These are phyloP conservation scores for Yamadazyma songkhlaensis DNA, from an alignment of 1,139 yeast genomes.

Conservation along the genomic window DNA sequence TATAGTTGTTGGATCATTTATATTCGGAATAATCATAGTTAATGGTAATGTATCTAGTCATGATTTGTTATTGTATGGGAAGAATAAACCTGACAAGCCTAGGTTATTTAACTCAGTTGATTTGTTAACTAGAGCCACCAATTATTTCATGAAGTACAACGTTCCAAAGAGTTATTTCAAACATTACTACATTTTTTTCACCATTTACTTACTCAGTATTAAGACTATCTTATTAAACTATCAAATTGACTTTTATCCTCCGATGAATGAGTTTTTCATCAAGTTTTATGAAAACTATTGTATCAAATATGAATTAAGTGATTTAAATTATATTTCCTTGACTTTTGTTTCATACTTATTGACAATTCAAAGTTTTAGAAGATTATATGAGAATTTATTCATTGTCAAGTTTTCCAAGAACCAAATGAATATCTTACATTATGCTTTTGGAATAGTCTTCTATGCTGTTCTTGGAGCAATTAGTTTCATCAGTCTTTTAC, in stretches of 20 bases:
- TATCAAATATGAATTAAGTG: slow-evolving; percentile 8
- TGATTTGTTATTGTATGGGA: slow-evolving; percentile 14
- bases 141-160: slow-evolving; percentile 17
- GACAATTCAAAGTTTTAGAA: slow-evolving; percentile 58
- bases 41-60: slow-evolving; percentile 9
- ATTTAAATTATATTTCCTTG: slow-evolving; percentile 14
- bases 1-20: slow-evolving; percentile 3
- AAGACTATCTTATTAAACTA: slow-evolving; percentile 10
- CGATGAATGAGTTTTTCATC: slow-evolving; percentile 4
- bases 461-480: slow-evolving; percentile 38
- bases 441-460: slow-evolving; percentile 67
- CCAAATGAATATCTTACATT: slow-evolving; percentile 73
- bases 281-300: slow-evolving; percentile 8
- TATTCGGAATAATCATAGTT: slow-evolving; percentile 11
- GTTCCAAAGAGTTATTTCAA: slow-evolving; percentile 50
- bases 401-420: slow-evolving; percentile 50
- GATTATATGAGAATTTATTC: slow-evolving; percentile 58
- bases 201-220: slow-evolving; percentile 9
- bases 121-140: slow-evolving; percentile 4
- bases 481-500: slow-evolving; percentile 17
- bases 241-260: slow-evolving; percentile 8
- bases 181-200: slow-evolving; percentile 44
- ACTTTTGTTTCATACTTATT: slow-evolving; percentile 18
- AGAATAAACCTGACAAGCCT: slow-evolving; percentile 7
- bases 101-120: background rate